Evolutionary conservation across 129 eudicot genomes (phyloP).

Genomic region (Arctium minus): DNA sequence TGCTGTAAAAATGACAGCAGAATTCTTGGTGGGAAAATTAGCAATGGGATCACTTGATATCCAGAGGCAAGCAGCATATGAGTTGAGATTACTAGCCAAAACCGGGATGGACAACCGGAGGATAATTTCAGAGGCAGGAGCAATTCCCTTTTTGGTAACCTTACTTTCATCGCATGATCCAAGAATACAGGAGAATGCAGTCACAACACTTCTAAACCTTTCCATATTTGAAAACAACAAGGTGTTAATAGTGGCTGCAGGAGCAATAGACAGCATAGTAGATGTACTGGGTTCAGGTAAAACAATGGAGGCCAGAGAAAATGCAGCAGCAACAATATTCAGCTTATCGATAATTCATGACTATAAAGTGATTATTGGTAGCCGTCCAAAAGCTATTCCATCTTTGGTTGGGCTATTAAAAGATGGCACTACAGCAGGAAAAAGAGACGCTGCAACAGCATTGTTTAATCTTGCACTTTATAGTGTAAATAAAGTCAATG

Average conservation of each 20-base stretch:
- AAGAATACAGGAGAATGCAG: conserved; percentile 80
- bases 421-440: conserved; percentile 71
- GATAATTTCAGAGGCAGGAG: conserved; percentile 82
- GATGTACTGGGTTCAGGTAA: conserved; percentile 53
- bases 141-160: conserved; percentile 74
- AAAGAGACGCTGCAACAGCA: conserved; percentile 86
- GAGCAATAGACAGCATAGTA: conserved; percentile 62
- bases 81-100: conserved; percentile 73
- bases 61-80: conserved; percentile 76
- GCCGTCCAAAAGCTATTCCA: conserved; percentile 62
- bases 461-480: conserved; percentile 68
- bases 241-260: conserved; percentile 70
- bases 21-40: conserved; percentile 66
- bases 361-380: conserved; percentile 64
- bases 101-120: conserved; percentile 76
- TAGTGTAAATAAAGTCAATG: conserved; percentile 45
- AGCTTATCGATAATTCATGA: conserved; percentile 74
- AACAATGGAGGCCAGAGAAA: conserved; percentile 82
- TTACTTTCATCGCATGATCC: conserved; percentile 57
- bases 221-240: conserved; percentile 82
- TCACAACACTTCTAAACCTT: conserved; percentile 83
- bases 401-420: conserved; percentile 59
- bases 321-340: conserved; percentile 81
- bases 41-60: conserved; percentile 67
- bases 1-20: conserved; percentile 73